A percentile compares a stretch with the other conserved stretches of the same genome.
These are phyloP conservation scores for Penicillium sp. DNA, from an alignment of 2,329 filamentous ascomycete genomes.

Conservation along the genomic window DNA sequence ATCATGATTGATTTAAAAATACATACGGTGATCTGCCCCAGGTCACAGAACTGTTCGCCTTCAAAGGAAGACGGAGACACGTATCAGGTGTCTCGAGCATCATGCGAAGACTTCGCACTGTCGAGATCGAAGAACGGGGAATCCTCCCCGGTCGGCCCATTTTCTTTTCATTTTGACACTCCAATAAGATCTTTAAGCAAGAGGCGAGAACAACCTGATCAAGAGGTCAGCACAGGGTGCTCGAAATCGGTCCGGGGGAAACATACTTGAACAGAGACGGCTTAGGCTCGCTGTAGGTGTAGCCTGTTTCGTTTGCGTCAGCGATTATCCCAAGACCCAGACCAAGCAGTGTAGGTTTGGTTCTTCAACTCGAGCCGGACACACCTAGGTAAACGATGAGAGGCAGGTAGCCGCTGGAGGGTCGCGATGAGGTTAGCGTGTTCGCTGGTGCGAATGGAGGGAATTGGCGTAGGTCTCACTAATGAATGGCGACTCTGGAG, in stretches of 20 bases:
- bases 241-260: constrained; percentile 26
- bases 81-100: not conserved
- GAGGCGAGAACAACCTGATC: constrained; percentile 43
- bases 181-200: constrained; percentile 34
- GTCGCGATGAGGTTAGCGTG: constrained; percentile 1
- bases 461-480: constrained; percentile 58
- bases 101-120: not conserved
- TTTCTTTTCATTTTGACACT: not conserved
- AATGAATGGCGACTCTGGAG: constrained; percentile 90
- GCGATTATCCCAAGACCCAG: not conserved
- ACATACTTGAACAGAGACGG: constrained; percentile 71
- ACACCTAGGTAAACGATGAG: constrained; percentile 94
- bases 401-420: constrained; percentile 81
- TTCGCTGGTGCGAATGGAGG: not conserved
- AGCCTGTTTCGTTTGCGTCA: constrained; percentile 57
- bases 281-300: constrained; percentile 88
- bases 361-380: constrained; percentile 14
- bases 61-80: not conserved
- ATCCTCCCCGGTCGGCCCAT: not conserved
- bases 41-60: constrained; percentile 9
- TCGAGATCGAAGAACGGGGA: too few relatives aligned
- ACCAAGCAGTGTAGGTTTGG: not conserved
- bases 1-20: constrained; percentile 25
- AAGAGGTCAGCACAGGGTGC: constrained; percentile 13
- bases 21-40: constrained; percentile 19